A percentile compares a stretch with the other conserved stretches of the same genome.
Evolutionary conservation across 495 filamentous ascomycete genomes (phyloP).

Genomic region (Neurospora sp.): DNA sequence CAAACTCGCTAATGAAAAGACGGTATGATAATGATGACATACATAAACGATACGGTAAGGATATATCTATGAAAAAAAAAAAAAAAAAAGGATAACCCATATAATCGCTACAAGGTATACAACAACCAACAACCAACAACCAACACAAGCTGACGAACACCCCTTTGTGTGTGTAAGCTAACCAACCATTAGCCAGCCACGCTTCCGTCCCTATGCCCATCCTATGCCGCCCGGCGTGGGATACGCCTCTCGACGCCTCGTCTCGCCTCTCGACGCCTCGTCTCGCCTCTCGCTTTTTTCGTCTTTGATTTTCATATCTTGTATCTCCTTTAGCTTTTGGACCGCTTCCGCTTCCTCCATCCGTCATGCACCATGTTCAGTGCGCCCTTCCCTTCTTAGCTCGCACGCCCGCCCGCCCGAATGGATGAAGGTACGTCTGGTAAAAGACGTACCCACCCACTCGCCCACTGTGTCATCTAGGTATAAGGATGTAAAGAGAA

Average conservation of each 20-base stretch:
- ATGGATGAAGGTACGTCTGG: neutral
- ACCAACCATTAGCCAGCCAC: neutral
- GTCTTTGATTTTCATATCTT: neutral
- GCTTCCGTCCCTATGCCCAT: neutral
- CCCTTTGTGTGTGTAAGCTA: neutral
- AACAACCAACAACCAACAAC: neutral
- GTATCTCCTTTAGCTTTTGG: neutral
- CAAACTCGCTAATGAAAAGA: neutral
- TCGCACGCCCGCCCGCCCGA: neutral
- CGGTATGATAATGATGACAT: neutral
- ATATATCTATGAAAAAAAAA: neutral
- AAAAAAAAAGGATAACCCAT: neutral
- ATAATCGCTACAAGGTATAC: neutral
- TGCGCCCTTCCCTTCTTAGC: neutral
- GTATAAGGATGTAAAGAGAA: neutral
- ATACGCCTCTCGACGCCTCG: neutral
- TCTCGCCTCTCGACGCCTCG: neutral
- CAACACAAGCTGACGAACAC: neutral
- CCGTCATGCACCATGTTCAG: neutral
- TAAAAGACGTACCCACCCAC: neutral
- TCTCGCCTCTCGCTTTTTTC: neutral
- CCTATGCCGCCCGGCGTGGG: neutral
- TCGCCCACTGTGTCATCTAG: neutral
- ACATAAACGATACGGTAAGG: neutral
- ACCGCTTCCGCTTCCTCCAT: neutral